These are phyloP conservation scores for Gnomoniopsis smithogilvyi DNA, from an alignment of 2,329 filamentous ascomycete species.

Conservation along the genomic window DNA sequence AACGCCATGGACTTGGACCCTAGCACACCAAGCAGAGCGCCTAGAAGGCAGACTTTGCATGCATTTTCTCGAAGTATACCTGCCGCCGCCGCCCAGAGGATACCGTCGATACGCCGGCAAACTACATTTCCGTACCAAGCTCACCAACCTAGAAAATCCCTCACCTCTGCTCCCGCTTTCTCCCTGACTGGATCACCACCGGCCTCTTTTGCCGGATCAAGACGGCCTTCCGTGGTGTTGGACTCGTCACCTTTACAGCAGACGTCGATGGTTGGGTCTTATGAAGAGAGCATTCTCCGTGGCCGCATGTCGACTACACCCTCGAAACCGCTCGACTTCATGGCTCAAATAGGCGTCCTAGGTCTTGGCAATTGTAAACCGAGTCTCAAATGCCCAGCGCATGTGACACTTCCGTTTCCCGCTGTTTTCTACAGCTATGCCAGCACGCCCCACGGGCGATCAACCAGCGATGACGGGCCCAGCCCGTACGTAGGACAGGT, in stretches of 20 bases:
- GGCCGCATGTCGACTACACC: slow-evolving; percentile 96
- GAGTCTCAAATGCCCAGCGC: slow-evolving; percentile 79
- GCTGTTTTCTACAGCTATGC: slow-evolving; percentile 96
- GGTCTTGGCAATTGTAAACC: slow-evolving; percentile 86
- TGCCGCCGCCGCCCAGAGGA: slow-evolving; percentile 22
- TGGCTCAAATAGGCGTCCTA: slow-evolving; percentile 91
- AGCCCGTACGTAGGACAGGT: slow-evolving; percentile 95
- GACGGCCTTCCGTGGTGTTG: slow-evolving; percentile 68
- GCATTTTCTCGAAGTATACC: slow-evolving; percentile 12
- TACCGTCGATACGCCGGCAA: slow-evolving; percentile 54
- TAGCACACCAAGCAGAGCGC: slow-evolving; percentile 29
- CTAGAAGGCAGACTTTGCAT: slow-evolving; percentile 70
- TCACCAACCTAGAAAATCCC: slow-evolving; percentile 73
- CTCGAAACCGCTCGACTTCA: slow-evolving; percentile 86
- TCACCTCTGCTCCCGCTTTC: slow-evolving; percentile 58
- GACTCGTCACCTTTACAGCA: slow-evolving; percentile 79
- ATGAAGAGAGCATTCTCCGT: slow-evolving; percentile 92
- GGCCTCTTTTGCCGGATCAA: slow-evolving; percentile 39
- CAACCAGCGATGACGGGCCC: slow-evolving; percentile 74
- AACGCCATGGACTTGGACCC: slow-evolving; percentile 48
- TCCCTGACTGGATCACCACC: slow-evolving; percentile 41
- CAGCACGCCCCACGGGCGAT: slow-evolving; percentile 60
- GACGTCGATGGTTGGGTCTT: slow-evolving; percentile 95
- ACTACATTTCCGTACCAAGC: slow-evolving; percentile 66
- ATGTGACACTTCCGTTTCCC: slow-evolving; percentile 86